Percentiles rank a stretch among this genome's conserved stretches.
Evolutionary conservation across 176 grass and related monocot genomes (phyloP).

Genomic region (Hyparrhenia diplandra): DNA sequence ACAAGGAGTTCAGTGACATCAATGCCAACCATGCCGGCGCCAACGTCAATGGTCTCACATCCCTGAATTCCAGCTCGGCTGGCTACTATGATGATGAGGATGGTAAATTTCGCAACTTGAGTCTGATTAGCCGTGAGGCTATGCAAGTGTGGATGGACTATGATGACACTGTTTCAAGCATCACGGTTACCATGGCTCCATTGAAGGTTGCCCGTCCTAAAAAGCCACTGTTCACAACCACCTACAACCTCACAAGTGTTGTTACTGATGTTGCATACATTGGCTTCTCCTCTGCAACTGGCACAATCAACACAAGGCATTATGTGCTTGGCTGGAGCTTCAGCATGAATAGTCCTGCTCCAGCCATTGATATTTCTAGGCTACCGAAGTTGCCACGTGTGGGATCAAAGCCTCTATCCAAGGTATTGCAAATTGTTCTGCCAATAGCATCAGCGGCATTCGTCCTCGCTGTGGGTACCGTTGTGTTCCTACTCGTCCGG

Average conservation of each 20-base stretch:
- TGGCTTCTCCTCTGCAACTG: conserved; percentile 32
- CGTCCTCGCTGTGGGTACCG: background rate
- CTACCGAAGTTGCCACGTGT: conserved; percentile 28
- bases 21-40: conserved; percentile 47
- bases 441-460: conserved; percentile 14
- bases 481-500: background rate
- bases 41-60: conserved; percentile 30
- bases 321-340: conserved; percentile 38
- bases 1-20: conserved; percentile 31
- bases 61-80: conserved; percentile 5
- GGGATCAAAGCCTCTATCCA: conserved; percentile 4
- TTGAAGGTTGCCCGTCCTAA: background rate
- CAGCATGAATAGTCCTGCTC: background rate
- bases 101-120: conserved; percentile 29
- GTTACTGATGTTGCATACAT: conserved; percentile 20
- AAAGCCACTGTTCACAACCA: conserved; percentile 24
- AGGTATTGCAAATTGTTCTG: conserved; percentile 14
- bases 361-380: conserved; percentile 3
- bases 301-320: conserved; percentile 18
- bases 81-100: conserved; percentile 24
- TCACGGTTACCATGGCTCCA: conserved; percentile 23
- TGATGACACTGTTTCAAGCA: background rate
- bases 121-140: conserved; percentile 33
- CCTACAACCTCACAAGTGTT: conserved; percentile 30
- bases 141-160: conserved; percentile 44